These are phyloP conservation scores for Astrothelium macrocarpum DNA, from an alignment of 495 filamentous ascomycete species.

Conservation along the genomic window DNA sequence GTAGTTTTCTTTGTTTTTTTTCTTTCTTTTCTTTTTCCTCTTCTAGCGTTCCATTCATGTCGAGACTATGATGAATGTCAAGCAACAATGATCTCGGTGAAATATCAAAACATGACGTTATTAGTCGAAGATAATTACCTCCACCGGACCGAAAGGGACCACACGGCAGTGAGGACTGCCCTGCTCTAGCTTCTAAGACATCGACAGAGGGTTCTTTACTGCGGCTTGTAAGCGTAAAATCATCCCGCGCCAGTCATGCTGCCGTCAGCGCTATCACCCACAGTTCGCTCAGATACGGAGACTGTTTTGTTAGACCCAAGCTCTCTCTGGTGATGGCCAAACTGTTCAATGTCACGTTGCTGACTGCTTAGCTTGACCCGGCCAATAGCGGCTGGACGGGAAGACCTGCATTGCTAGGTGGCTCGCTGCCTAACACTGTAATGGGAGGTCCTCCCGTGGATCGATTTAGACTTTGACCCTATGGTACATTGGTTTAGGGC, in stretches of 20 bases:
- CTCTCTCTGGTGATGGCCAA: background rate
- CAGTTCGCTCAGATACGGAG: background rate
- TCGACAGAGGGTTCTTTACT: too few relatives aligned
- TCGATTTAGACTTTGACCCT: background rate
- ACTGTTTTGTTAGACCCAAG: too few relatives aligned
- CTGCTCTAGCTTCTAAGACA: too few relatives aligned
- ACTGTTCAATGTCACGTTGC: conserved; percentile 2
- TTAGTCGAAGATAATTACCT: background rate
- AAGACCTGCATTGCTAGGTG: background rate
- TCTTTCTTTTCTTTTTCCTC: too few relatives aligned
- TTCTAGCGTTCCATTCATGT: too few relatives aligned
- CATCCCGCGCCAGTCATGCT: background rate
- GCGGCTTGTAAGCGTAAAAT: background rate
- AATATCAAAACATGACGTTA: background rate
- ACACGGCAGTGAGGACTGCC: background rate
- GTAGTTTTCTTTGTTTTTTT: too few relatives aligned
- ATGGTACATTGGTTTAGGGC: background rate
- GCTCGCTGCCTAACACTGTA: background rate
- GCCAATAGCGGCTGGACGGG: background rate
- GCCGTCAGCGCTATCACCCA: background rate
- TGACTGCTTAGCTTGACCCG: background rate
- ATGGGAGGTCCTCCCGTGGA: background rate
- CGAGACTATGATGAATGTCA: background rate
- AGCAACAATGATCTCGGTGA: background rate
- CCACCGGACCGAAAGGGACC: background rate